These are phyloP conservation scores for Talaromyces albobiverticillius DNA, from an alignment of 2,329 filamentous ascomycete species.

Conservation along the genomic window DNA sequence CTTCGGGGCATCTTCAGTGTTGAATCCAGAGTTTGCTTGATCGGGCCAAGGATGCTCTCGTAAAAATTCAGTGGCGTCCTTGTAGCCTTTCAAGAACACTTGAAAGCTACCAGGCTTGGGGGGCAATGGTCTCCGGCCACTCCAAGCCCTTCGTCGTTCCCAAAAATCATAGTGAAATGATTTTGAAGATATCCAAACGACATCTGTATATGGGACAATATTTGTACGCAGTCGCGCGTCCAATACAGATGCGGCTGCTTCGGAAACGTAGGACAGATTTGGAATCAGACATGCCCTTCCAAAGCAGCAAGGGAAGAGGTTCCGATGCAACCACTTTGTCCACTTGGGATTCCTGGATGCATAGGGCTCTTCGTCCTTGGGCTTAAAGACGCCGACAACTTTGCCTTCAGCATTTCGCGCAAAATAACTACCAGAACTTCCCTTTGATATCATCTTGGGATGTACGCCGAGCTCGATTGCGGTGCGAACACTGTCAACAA, in stretches of 20 bases:
- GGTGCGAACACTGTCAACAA: conserved; percentile 83
- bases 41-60: conserved; percentile 97
- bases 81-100: conserved; percentile 94
- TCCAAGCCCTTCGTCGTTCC: conserved; percentile 84
- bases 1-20: conserved; percentile 63
- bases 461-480: conserved; percentile 91
- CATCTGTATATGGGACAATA: conserved; percentile 93
- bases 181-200: conserved; percentile 90
- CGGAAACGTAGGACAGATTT: conserved; percentile 95
- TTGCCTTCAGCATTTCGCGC: conserved; percentile 87
- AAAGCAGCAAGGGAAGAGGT: conserved; percentile 96
- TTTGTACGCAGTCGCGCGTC: conserved; percentile 86
- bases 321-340: conserved; percentile 99
- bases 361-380: conserved; percentile 98
- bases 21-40: conserved; percentile 69
- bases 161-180: conserved; percentile 98
- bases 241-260: conserved; percentile 93
- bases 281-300: conserved; percentile 93
- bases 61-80: conserved; percentile 93
- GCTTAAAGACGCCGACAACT: conserved; percentile 96
- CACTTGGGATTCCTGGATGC: conserved; percentile 96
- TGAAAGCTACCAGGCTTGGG: conserved; percentile 95
- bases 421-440: conserved; percentile 97
- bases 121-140: conserved; percentile 81
- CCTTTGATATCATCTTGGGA: conserved; percentile 93